Percentiles rank a stretch among this genome's conserved stretches.
Evolutionary conservation across 768 basidiomycete species (phyloP).

Genomic region (Suillus cothurnatus): DNA sequence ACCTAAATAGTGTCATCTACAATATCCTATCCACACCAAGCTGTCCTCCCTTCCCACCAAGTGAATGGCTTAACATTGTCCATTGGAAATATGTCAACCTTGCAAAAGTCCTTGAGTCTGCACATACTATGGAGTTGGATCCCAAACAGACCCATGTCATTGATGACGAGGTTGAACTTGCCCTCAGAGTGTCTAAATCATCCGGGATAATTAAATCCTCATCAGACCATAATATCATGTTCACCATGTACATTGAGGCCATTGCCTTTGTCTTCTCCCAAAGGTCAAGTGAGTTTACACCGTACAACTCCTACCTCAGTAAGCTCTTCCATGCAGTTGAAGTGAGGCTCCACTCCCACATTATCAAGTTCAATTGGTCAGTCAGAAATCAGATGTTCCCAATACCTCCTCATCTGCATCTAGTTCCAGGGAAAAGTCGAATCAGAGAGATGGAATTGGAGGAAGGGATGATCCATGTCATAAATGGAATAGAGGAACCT

Average conservation of each 20-base stretch:
- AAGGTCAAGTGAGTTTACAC: fast-evolving
- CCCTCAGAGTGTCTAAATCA: not conserved
- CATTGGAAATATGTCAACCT: constrained; percentile 10
- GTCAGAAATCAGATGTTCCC: not conserved
- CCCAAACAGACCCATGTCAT: constrained; percentile 11
- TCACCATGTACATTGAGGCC: not conserved
- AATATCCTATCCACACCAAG: not conserved
- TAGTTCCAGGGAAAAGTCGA: not conserved
- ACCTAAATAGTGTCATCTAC: constrained; percentile 4
- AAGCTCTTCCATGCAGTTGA: not conserved
- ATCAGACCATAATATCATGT: not conserved
- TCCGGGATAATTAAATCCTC: not conserved
- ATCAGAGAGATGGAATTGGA: constrained; percentile 4
- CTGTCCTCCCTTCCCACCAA: constrained; percentile 10
- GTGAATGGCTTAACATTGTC: constrained; percentile 17
- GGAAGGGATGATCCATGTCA: constrained; percentile 9
- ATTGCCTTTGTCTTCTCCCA: not conserved
- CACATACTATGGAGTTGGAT: constrained; percentile 1
- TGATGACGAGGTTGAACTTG: constrained; percentile 10
- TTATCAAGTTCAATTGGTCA: not conserved
- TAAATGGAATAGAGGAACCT: constrained; percentile 12
- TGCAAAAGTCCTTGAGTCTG: constrained; percentile 11
- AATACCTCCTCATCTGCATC: not conserved
- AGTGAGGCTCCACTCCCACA: not conserved
- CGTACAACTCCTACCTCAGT: not conserved